These are phyloP conservation scores for Aphanocladium album DNA, from an alignment of 2,329 filamentous ascomycete species.

Conservation along the genomic window DNA sequence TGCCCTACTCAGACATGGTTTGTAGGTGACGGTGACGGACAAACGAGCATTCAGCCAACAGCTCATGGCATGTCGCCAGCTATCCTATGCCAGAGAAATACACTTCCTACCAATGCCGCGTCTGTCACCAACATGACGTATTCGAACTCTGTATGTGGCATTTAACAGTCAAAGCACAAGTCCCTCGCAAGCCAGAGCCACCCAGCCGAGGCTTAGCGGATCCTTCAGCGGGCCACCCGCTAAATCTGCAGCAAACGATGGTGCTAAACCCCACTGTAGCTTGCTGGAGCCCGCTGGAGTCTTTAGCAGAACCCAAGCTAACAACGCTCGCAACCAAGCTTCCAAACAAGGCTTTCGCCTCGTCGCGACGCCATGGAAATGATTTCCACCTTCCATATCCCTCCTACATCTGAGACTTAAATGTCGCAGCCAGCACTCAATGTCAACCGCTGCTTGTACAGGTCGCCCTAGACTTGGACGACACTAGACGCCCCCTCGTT, in stretches of 20 bases:
- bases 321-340: background rate
- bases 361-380: background rate
- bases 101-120: too few species aligned
- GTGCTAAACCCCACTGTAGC: background rate
- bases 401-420: background rate
- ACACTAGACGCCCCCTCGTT: background rate
- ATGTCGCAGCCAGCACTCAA: background rate
- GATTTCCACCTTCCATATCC: background rate
- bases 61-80: too few species aligned
- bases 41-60: too few species aligned
- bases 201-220: background rate
- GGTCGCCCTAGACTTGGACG: background rate
- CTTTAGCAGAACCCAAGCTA: background rate
- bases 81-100: too few species aligned
- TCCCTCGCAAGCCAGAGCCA: background rate
- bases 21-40: too few species aligned
- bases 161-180: background rate
- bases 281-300: background rate
- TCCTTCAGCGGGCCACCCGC: background rate
- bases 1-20: too few species aligned
- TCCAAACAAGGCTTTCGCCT: background rate
- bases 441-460: background rate
- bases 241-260: background rate
- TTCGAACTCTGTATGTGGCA: too few species aligned
- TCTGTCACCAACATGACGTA: too few species aligned